Percentiles rank a stretch among this genome's conserved stretches.
These are phyloP conservation scores for Umbelopsis sp. DNA, from an alignment of 192 early-diverging fungal genomes.

Conservation along the genomic window DNA sequence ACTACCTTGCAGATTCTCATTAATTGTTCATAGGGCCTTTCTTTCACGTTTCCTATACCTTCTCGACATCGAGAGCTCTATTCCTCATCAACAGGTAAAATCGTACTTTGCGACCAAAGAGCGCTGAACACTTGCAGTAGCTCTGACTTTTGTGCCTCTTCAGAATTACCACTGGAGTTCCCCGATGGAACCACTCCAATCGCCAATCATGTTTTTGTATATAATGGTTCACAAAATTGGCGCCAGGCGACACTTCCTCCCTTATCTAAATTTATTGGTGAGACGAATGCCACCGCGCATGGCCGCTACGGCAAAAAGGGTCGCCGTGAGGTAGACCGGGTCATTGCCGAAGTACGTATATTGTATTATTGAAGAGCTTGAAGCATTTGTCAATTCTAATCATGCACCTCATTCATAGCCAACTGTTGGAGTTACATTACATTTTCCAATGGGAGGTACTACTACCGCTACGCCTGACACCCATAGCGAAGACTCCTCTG, in stretches of 20 bases:
- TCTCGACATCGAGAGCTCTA: conserved; percentile 52
- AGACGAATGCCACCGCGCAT: conserved; percentile 27
- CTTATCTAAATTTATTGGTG: conserved; percentile 36
- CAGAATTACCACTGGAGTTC: conserved; percentile 71
- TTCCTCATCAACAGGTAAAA: conserved; percentile 47
- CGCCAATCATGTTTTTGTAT: conserved; percentile 61
- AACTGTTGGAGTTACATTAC: conserved; percentile 41
- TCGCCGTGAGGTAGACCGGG: conserved; percentile 45
- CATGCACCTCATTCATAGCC: conserved; percentile 30
- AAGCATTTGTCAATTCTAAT: background rate
- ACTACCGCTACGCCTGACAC: conserved; percentile 2
- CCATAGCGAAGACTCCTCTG: background rate
- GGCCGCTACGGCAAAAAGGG: conserved; percentile 40
- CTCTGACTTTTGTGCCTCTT: background rate
- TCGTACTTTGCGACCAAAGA: background rate
- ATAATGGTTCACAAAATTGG: conserved; percentile 54
- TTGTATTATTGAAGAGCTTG: background rate
- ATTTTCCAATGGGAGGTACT: conserved; percentile 34
- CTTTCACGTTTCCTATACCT: conserved; percentile 75
- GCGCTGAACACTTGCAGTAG: background rate
- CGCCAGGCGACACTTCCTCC: conserved; percentile 42
- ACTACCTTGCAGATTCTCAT: background rate
- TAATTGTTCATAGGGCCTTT: conserved; percentile 51
- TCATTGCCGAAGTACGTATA: conserved; percentile 49
- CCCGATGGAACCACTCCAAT: conserved; percentile 78